Evolutionary conservation across 2,329 filamentous ascomycete genomes (phyloP), one percentile per base, ranked within the genome.

Genomic region (Aphanocladium album): DNA sequence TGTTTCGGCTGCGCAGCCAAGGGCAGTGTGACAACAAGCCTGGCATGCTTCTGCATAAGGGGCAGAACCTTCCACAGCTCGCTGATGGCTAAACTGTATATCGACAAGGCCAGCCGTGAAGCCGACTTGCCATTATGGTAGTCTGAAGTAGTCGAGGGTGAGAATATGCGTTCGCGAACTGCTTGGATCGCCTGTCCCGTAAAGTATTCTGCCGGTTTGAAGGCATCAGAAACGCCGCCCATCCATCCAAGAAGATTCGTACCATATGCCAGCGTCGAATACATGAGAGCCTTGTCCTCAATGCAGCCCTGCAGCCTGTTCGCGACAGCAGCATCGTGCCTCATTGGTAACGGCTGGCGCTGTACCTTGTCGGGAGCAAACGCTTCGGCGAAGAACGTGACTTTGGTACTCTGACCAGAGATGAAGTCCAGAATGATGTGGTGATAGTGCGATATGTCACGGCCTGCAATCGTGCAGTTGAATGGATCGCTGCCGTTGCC

Each of bases 251-350:
- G 27, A 21, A 54, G 56, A 27, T 53, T 59, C 5, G 63, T 30
- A 5, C 62, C 57, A 56, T 65, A 63, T 3, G 63, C 63, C 19
- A 65, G 49, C 2, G 60, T 65, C 16, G 62, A 62, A 46, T 63
- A 65, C 62, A 63, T 62, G 16, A 65, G 50, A 2, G 54, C 57
- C 19, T 43, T 39, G 43, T 64, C 62, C n/a, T 54, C 53, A 25
- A 64, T 39, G 37, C 63, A 64, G 16, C 39, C 43, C 27, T 41
- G 46, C 9, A 63, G 49, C 21, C 63, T 21, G 17, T 39, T 19
- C 17, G 49, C 19, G 9, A 64, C 47, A n/a, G 52, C 41, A 5
- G 21, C n/a, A 30, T 62, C 51, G 43, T 64, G 63, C 12, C 63
- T 25, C 30, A 59, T 58, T 16, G 12, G 37, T 25, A 27, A 30